Evolutionary conservation across 495 filamentous ascomycete genomes (phyloP).

Genomic region (Acidiella bohemica): DNA sequence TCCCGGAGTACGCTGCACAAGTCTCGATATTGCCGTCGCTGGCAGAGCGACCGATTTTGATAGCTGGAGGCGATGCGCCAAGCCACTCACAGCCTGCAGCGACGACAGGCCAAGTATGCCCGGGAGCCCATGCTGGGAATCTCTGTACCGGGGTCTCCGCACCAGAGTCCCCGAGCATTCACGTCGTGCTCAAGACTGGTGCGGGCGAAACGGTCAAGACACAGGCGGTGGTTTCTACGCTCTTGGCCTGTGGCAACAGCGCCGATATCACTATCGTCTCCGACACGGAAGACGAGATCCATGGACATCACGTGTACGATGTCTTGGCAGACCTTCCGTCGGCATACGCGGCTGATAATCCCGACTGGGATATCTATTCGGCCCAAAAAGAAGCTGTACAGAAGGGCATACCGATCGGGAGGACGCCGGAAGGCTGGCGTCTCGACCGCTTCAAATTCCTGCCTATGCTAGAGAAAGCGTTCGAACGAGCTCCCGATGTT

Average conservation of each 20-base stretch:
- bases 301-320: constrained; percentile 29
- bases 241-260: neutral
- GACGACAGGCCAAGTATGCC: neutral
- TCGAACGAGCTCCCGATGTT: constrained; percentile 32
- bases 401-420: neutral
- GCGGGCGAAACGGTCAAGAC: neutral
- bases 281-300: constrained; percentile 33
- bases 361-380: constrained; percentile 32
- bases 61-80: neutral
- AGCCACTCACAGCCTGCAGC: neutral
- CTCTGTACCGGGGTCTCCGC: neutral
- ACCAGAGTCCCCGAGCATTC: neutral
- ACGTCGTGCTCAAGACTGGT: neutral
- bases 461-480: constrained; percentile 47
- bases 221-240: neutral
- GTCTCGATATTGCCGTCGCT: neutral
- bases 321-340: constrained; percentile 30
- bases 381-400: constrained; percentile 17
- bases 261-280: constrained; percentile 33
- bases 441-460: constrained; percentile 61
- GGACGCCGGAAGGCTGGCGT: constrained; percentile 39
- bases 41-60: too few relatives aligned
- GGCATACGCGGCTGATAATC: constrained; percentile 25
- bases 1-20: neutral
- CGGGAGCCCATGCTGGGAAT: neutral